These are phyloP conservation scores for Rhizomucor miehei DNA, from an alignment of 371 early-diverging fungal genomes.

Conservation along the genomic window DNA sequence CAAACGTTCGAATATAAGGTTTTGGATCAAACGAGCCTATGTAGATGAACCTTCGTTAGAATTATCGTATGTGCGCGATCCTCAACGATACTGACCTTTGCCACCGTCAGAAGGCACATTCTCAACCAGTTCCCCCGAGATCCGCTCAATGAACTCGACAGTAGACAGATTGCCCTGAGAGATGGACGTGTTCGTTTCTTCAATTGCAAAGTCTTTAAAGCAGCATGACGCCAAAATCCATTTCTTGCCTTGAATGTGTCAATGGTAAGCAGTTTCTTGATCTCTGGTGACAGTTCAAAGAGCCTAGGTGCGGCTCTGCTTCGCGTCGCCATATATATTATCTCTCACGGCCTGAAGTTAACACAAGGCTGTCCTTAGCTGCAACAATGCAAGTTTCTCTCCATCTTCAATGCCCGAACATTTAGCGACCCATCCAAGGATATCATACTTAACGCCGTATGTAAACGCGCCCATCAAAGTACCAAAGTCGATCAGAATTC, in stretches of 20 bases:
- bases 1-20: conserved; percentile 89
- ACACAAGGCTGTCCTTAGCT: too few species aligned
- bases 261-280: conserved; percentile 23
- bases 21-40: conserved; percentile 62
- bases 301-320: conserved; percentile 7
- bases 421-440: too few species aligned
- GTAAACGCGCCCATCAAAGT: too few species aligned
- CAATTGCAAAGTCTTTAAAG: neutral
- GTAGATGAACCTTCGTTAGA: too few species aligned
- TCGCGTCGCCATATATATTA: conserved; percentile 8
- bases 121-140: conserved; percentile 37
- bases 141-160: conserved; percentile 57
- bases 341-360: too few species aligned
- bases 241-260: conserved; percentile 23
- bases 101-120: conserved; percentile 4
- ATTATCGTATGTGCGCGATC: too few species aligned
- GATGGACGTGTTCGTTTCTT: too few species aligned
- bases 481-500: too few species aligned
- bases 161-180: conserved; percentile 51
- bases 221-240: neutral
- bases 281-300: conserved; percentile 22
- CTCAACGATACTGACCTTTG: conserved; percentile 16
- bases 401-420: too few species aligned
- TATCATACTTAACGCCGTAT: too few species aligned
- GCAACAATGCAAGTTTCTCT: too few species aligned